Evolutionary conservation across 2,329 filamentous ascomycete genomes (phyloP).

Genomic region (Neurospora sp.): DNA sequence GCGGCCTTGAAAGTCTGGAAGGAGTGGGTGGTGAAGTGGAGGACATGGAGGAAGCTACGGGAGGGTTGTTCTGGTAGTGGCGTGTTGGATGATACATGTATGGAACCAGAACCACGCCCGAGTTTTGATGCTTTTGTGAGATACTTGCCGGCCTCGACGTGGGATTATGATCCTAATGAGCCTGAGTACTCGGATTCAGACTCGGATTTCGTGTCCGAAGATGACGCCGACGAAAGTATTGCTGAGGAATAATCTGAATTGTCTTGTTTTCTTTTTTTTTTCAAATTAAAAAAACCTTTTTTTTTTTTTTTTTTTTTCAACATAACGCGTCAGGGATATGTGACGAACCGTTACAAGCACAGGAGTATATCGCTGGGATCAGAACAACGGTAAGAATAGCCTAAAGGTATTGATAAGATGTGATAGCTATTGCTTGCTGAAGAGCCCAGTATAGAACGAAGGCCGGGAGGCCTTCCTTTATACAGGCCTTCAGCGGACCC

Average conservation of each 20-base stretch:
- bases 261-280: not conserved
- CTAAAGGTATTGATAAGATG: too few species aligned
- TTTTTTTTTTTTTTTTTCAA: not conserved
- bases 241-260: not conserved
- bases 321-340: too few species aligned
- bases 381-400: too few species aligned
- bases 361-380: too few species aligned
- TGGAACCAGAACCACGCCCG: not conserved
- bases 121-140: not conserved
- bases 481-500: too few species aligned
- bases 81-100: not conserved
- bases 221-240: not conserved
- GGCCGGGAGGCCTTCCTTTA: too few species aligned
- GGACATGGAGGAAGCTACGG: not conserved
- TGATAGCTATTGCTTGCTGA: too few species aligned
- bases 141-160: not conserved
- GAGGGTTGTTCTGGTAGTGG: not conserved
- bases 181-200: not conserved
- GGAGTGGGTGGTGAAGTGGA: not conserved
- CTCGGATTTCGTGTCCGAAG: not conserved
- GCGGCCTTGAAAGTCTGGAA: not conserved
- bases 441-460: too few species aligned
- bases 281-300: too few species aligned
- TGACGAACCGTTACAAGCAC: too few species aligned
- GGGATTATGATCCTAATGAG: not conserved